Evolutionary conservation across 495 filamentous ascomycete genomes (phyloP).

Genomic region (Lasiosphaeris hirsuta): DNA sequence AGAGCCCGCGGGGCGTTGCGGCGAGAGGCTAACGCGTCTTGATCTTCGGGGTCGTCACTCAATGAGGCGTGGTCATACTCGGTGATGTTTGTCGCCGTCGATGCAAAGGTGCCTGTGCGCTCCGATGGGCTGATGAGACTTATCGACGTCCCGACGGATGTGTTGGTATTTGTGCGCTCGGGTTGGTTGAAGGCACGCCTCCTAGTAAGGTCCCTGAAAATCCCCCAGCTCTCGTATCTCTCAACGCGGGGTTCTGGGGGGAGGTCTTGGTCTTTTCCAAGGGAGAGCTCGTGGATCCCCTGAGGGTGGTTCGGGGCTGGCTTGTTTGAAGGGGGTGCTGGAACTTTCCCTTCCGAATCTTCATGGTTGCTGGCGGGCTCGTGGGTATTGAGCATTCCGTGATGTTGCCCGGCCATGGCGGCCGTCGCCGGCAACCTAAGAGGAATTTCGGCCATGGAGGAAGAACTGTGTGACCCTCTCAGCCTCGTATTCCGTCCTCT

Average conservation of each 20-base stretch:
- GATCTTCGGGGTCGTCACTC: slow-evolving; percentile 13
- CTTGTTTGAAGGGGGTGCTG: slow-evolving; percentile 11
- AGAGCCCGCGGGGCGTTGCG: not conserved
- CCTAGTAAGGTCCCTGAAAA: too few species aligned
- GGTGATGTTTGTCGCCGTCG: slow-evolving; percentile 20
- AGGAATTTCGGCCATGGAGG: slow-evolving; percentile 1
- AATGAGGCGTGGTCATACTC: slow-evolving; percentile 16
- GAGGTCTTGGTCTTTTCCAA: slow-evolving; percentile 9
- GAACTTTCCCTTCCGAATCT: not conserved
- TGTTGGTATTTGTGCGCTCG: slow-evolving; percentile 16
- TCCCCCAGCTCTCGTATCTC: not conserved
- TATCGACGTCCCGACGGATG: slow-evolving; percentile 4
- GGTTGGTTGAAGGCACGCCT: not conserved
- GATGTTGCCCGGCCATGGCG: not conserved
- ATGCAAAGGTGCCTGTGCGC: slow-evolving; percentile 18
- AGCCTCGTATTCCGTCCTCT: not conserved
- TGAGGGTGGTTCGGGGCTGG: not conserved
- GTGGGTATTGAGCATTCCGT: not conserved
- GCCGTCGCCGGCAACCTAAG: not conserved
- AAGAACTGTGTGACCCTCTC: not conserved
- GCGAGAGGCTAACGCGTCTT: slow-evolving; percentile 20
- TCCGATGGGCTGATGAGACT: not conserved
- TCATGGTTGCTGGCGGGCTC: not conserved
- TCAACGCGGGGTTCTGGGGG: not conserved
- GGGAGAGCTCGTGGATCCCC: not conserved